A percentile compares a stretch with the other conserved stretches of the same genome.
Evolutionary conservation across 305 asterid species (phyloP).

Genomic region (Rubia tinctorum): DNA sequence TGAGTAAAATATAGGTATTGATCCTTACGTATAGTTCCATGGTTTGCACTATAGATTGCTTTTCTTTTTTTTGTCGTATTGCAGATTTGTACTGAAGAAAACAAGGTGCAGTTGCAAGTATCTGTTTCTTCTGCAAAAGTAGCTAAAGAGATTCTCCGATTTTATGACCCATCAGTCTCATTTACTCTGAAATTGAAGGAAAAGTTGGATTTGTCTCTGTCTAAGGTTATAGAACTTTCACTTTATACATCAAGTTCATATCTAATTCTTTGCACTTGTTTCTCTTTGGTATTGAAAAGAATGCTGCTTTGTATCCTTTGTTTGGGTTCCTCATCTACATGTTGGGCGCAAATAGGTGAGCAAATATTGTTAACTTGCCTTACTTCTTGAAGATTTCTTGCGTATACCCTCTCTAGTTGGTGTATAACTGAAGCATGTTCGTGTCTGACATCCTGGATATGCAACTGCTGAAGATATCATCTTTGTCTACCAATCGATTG

Average conservation of each 20-base stretch:
- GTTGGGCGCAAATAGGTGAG: not conserved
- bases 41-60: not conserved
- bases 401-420: not conserved
- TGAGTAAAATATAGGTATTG: constrained; percentile 2
- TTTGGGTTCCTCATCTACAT: not conserved
- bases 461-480: not conserved
- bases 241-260: not conserved
- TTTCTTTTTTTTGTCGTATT: constrained; percentile 3
- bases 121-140: constrained; percentile 28
- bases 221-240: constrained; percentile 46
- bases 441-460: not conserved
- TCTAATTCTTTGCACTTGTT: not conserved
- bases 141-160: constrained; percentile 36
- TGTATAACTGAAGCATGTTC: not conserved
- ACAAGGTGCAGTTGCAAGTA: constrained; percentile 37
- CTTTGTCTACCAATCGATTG: not conserved
- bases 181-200: constrained; percentile 38
- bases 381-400: not conserved
- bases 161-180: constrained; percentile 48
- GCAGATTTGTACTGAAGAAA: constrained; percentile 53
- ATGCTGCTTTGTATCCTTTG: not conserved
- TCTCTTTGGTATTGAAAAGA: not conserved
- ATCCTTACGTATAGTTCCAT: not conserved
- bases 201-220: constrained; percentile 42
- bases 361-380: not conserved